These are phyloP conservation scores for Pseudogymnoascus sp. DNA, from an alignment of 2,329 filamentous ascomycete genomes.

Conservation along the genomic window DNA sequence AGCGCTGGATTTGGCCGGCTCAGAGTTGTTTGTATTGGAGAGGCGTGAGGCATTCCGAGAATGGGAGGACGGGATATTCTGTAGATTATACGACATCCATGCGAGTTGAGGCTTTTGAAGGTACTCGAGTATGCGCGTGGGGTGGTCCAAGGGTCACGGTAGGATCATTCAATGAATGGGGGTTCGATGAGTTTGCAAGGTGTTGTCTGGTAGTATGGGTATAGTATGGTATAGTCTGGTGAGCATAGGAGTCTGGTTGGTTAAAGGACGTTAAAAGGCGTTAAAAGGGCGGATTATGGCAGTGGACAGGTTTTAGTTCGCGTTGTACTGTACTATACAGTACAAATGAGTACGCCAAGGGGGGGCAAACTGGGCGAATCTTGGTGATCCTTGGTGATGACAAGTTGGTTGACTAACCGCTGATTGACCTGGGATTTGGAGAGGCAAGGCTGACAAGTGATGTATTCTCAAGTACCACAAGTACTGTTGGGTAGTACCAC, in stretches of 20 bases:
- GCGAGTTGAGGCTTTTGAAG: not conserved
- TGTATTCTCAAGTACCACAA: not conserved
- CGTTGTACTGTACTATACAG: not conserved
- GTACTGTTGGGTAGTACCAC: not conserved
- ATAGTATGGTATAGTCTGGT: not conserved
- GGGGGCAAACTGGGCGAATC: not conserved
- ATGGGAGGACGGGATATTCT: not conserved
- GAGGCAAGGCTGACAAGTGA: not conserved
- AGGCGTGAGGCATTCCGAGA: not conserved
- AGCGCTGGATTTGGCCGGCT: not conserved
- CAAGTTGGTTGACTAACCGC: not conserved
- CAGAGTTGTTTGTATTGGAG: not conserved
- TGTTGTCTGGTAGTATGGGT: not conserved
- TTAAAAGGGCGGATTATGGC: not conserved
- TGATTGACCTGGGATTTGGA: not conserved
- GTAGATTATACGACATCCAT: not conserved
- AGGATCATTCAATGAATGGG: not conserved
- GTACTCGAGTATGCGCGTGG: not conserved
- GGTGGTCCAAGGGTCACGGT: not conserved
- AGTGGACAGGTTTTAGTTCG: constrained; percentile 1
- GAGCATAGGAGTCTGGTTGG: not conserved
- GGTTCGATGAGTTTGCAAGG: not conserved
- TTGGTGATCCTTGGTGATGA: not conserved
- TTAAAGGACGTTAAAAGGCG: not conserved
- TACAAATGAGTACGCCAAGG: constrained; percentile 1